A percentile compares a stretch with the other conserved stretches of the same genome.
Conservation (phyloP, 1,284 basidiomycete species). For the Hemileia vastatrix region DNA sequence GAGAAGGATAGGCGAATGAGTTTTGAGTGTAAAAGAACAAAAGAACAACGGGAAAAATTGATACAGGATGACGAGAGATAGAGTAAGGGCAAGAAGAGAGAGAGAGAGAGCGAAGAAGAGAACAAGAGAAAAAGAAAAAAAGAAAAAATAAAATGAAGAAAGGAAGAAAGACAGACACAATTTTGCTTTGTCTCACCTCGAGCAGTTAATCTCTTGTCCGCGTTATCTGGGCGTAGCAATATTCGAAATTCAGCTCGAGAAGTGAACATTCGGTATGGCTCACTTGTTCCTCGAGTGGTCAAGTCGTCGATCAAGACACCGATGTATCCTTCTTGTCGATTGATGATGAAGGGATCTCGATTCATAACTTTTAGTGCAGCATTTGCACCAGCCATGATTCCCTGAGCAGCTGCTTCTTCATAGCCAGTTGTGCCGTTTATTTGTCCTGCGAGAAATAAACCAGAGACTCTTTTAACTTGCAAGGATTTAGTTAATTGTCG, state of each 20-base stretch:
- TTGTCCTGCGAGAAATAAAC: constrained; percentile 74
- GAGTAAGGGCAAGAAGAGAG: too few species aligned
- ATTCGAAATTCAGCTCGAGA: constrained; percentile 78
- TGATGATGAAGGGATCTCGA: constrained; percentile 57
- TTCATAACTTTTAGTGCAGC: constrained; percentile 61
- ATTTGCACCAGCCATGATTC: constrained; percentile 71
- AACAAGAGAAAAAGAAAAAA: too few species aligned
- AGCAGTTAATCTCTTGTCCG: constrained; percentile 69
- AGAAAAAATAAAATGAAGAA: too few species aligned
- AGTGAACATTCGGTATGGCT: constrained; percentile 92
- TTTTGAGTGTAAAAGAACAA: too few species aligned
- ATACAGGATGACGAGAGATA: too few species aligned
- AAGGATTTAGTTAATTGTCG: too few species aligned
- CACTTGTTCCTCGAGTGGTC: constrained; percentile 72
- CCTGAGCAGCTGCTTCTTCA: constrained; percentile 82
- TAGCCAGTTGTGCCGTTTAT: constrained; percentile 88
- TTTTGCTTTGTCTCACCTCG: constrained; percentile 59
- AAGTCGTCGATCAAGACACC: constrained; percentile 87
- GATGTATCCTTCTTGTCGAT: constrained; percentile 67
- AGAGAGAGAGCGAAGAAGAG: too few species aligned
- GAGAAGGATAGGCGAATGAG: too few species aligned
- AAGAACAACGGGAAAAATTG: too few species aligned
- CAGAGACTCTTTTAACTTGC: constrained; percentile 53
- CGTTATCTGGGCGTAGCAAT: constrained; percentile 75
- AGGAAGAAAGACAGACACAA: too few species aligned